Conservation (phyloP, 108 stramenopile genomes). For the Asterionellopsis glacialis region DNA sequence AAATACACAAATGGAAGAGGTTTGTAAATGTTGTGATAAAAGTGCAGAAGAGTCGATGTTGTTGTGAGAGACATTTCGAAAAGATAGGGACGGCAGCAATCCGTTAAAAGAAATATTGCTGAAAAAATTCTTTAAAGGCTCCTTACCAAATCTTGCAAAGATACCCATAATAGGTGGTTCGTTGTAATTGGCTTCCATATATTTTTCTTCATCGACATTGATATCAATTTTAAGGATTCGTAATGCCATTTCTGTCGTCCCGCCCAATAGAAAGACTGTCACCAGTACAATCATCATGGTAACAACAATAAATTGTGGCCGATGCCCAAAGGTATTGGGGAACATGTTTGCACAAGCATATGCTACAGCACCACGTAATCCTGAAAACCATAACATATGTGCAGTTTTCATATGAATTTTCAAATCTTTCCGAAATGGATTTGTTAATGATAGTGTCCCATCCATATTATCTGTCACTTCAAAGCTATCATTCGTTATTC, state of each 20-base stretch:
- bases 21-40: no score
- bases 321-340: slow-evolving; percentile 44
- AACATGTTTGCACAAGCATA: slow-evolving; percentile 71
- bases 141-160: neutral
- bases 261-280: slow-evolving; percentile 55
- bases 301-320: slow-evolving; percentile 36
- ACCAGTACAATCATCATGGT: slow-evolving; percentile 67
- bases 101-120: no score
- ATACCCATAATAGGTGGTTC: neutral
- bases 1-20: no score
- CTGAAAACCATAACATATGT: slow-evolving; percentile 80
- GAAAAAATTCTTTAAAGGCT: no score
- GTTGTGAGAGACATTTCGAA: no score
- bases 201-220: slow-evolving; percentile 59
- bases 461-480: neutral
- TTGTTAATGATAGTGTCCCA: neutral
- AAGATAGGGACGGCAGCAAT: no score
- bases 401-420: slow-evolving; percentile 47
- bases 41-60: no score
- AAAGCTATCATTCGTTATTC: neutral
- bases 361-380: slow-evolving; percentile 78
- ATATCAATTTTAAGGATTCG: slow-evolving; percentile 38
- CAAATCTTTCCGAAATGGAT: slow-evolving; percentile 22
- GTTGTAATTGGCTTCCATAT: slow-evolving; percentile 21
- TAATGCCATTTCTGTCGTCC: slow-evolving; percentile 50